Evolutionary conservation across 169 alveolate genomes (phyloP).

Genomic region (Plasmodium billcollinsi): DNA sequence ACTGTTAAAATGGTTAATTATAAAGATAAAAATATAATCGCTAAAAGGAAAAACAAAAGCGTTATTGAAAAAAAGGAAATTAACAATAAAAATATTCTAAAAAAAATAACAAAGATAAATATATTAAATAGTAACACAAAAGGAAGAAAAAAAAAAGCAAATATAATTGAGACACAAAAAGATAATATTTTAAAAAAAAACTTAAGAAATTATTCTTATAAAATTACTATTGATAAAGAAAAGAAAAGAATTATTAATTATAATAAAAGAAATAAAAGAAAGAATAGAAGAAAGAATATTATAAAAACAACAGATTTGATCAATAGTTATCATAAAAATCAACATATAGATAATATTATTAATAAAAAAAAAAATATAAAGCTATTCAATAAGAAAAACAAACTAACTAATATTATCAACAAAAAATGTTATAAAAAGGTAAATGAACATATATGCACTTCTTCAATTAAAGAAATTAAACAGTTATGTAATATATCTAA

Average conservation of each 20-base stretch:
- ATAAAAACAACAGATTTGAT: not conserved
- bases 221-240: too few species aligned
- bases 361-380: not conserved
- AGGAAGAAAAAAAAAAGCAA: not conserved
- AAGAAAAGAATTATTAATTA: too few species aligned
- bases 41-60: slow-evolving; percentile 2
- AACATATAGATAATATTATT: slow-evolving; percentile 3
- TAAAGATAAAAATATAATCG: not conserved
- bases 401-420: not conserved
- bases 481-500: slow-evolving; percentile 51
- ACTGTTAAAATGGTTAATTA: not conserved
- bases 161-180: not conserved
- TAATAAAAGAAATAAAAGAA: slow-evolving; percentile 4
- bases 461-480: slow-evolving; percentile 26
- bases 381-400: not conserved
- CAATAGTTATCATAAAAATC: not conserved
- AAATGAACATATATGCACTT: slow-evolving; percentile 19
- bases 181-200: not conserved
- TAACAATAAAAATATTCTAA: not conserved
- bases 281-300: slow-evolving; percentile 14
- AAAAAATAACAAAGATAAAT: slow-evolving; percentile 8
- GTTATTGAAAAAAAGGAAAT: not conserved
- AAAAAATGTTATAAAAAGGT: slow-evolving; percentile 4
- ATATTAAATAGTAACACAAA: slow-evolving; percentile 4
- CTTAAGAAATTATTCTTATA: not conserved